phyloP scores from a whole-genome alignment of 768 basidiomycete genomes.

The Lentinula boryana region DNA sequence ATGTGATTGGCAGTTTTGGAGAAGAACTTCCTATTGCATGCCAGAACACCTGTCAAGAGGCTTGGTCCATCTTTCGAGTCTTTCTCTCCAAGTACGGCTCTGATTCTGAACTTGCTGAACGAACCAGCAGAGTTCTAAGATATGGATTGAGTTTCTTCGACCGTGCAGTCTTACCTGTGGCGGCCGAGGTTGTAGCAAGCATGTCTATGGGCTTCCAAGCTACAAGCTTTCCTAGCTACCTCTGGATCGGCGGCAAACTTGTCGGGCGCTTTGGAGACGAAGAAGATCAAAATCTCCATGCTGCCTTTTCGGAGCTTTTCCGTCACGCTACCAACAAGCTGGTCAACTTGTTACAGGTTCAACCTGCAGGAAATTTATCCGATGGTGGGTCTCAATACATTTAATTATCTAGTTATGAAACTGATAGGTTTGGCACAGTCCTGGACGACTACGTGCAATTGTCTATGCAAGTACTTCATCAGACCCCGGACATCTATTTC shows the following conservation, averaged over 20 bases:
- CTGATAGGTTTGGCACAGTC: constrained; percentile 42
- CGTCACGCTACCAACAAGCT: constrained; percentile 74
- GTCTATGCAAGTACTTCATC: constrained; percentile 59
- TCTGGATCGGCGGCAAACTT: constrained; percentile 92
- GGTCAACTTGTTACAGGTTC: constrained; percentile 58
- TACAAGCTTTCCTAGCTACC: constrained; percentile 78
- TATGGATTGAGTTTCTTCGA: constrained; percentile 83
- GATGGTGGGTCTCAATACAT: constrained; percentile 59
- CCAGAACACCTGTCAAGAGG: constrained; percentile 68
- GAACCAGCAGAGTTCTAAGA: constrained; percentile 77
- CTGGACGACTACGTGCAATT: constrained; percentile 92
- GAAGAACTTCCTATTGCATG: constrained; percentile 80
- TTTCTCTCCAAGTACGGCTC: constrained; percentile 77
- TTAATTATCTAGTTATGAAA: not conserved
- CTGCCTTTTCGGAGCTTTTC: constrained; percentile 57
- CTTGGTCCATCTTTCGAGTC: constrained; percentile 78
- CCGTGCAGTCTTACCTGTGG: constrained; percentile 53
- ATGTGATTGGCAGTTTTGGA: constrained; percentile 75
- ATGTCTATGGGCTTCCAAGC: constrained; percentile 77
- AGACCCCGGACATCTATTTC: constrained; percentile 73
- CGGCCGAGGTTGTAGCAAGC: constrained; percentile 64
- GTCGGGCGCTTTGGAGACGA: constrained; percentile 72
- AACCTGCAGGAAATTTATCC: constrained; percentile 69
- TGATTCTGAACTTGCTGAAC: constrained; percentile 74
- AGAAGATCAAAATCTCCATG: constrained; percentile 47